These are phyloP conservation scores for Solanum ossicruentum DNA, from an alignment of 257 asterid species.

Conservation along the genomic window DNA sequence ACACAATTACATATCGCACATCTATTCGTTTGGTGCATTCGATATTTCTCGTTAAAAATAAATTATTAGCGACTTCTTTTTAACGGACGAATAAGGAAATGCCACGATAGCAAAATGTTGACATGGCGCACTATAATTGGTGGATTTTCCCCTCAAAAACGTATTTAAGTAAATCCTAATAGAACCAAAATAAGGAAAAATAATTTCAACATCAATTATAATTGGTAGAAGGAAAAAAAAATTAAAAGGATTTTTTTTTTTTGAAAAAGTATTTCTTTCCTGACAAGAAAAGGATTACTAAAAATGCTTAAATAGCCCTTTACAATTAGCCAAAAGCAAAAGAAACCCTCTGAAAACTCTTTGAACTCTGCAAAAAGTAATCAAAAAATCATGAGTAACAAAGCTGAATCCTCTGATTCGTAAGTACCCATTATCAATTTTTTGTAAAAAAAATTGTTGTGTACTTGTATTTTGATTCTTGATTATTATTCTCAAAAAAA, in stretches of 20 bases:
- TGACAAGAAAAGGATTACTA: conserved; percentile 30
- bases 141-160: background rate
- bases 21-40: background rate
- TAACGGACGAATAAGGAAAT: background rate
- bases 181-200: background rate
- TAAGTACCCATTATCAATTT: conserved; percentile 25
- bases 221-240: background rate
- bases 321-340: conserved; percentile 1
- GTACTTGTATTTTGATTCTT: background rate
- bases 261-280: conserved; percentile 27
- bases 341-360: background rate
- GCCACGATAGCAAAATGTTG: background rate
- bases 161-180: background rate
- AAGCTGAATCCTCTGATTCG: conserved; percentile 60
- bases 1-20: no score
- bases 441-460: background rate
- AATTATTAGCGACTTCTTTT: background rate
- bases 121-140: background rate
- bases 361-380: background rate
- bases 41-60: background rate
- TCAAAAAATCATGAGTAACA: conserved; percentile 28
- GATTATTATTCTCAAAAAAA: background rate
- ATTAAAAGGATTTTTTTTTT: background rate
- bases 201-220: background rate
- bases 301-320: background rate